Evolutionary conservation across 129 eudicot genomes (phyloP).

Genomic region (Erigeron canadensis): DNA sequence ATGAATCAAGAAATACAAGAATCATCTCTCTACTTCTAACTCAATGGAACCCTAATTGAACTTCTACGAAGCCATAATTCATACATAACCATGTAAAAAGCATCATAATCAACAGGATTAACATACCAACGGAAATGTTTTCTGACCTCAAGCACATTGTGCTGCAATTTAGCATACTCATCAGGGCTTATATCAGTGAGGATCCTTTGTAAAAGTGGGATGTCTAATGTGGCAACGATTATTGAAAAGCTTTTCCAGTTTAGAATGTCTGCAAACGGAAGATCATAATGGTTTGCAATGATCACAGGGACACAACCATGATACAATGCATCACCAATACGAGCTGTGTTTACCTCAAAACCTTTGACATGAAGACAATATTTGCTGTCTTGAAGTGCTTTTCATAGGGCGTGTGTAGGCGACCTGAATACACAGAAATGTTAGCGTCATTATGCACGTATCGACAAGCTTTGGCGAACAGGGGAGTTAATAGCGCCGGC

Average conservation of each 20-base stretch:
- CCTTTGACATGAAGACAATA: constrained; percentile 93
- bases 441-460: constrained; percentile 56
- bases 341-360: constrained; percentile 89
- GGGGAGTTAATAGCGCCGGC: constrained; percentile 87
- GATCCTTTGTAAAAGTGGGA: constrained; percentile 60
- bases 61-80: constrained; percentile 87
- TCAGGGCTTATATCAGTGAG: constrained; percentile 40
- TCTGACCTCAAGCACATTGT: constrained; percentile 60
- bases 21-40: constrained; percentile 18
- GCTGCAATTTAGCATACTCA: constrained; percentile 47
- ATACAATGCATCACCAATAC: constrained; percentile 71
- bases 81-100: constrained; percentile 78
- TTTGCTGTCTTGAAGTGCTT: constrained; percentile 63
- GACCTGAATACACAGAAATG: constrained; percentile 55
- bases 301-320: constrained; percentile 88
- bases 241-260: constrained; percentile 84
- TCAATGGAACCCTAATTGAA: constrained; percentile 40
- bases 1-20: constrained; percentile 28
- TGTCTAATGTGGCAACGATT: constrained; percentile 65
- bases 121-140: constrained; percentile 81
- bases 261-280: constrained; percentile 72
- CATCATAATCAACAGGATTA: constrained; percentile 66
- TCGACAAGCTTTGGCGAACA: constrained; percentile 63
- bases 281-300: constrained; percentile 86
- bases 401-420: constrained; percentile 54